Conservation (phyloP, 225 moss, liverwort and hornwort species). For the Polytrichum commune region DNA sequence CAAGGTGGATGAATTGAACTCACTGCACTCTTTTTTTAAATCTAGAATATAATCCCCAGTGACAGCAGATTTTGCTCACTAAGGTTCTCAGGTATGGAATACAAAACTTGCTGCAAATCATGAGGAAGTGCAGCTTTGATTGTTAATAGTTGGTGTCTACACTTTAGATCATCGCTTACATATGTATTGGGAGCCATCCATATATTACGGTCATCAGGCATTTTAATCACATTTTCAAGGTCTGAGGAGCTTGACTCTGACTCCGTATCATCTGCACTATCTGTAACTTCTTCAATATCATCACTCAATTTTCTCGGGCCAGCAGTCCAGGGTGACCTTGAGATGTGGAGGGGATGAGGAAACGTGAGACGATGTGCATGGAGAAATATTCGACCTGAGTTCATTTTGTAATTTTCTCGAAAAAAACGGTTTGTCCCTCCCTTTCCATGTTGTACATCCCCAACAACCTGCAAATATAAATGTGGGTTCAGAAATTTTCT, state of each 20-base stretch:
- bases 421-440: conserved; percentile 57
- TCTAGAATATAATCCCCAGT: conserved; percentile 35
- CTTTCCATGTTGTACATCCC: conserved; percentile 67
- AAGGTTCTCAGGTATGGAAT: conserved; percentile 44
- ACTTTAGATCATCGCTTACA: conserved; percentile 19
- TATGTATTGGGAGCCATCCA: conserved; percentile 35
- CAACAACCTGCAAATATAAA: conserved; percentile 41
- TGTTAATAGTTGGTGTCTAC: conserved; percentile 33
- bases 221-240: background rate
- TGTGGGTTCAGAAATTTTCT: background rate
- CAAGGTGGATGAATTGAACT: too few relatives aligned
- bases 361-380: conserved; percentile 51
- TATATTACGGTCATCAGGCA: background rate
- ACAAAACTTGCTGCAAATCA: conserved; percentile 48
- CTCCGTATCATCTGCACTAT: conserved; percentile 16
- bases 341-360: conserved; percentile 47
- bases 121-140: conserved; percentile 30
- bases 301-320: background rate
- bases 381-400: conserved; percentile 54
- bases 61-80: conserved; percentile 25
- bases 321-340: conserved; percentile 25
- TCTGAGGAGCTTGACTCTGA: background rate
- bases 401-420: conserved; percentile 54
- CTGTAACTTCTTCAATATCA: conserved; percentile 4
- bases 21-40: background rate